Evolutionary conservation across 176 grass and related monocot genomes (phyloP).

Genomic region (Carex cristatella): DNA sequence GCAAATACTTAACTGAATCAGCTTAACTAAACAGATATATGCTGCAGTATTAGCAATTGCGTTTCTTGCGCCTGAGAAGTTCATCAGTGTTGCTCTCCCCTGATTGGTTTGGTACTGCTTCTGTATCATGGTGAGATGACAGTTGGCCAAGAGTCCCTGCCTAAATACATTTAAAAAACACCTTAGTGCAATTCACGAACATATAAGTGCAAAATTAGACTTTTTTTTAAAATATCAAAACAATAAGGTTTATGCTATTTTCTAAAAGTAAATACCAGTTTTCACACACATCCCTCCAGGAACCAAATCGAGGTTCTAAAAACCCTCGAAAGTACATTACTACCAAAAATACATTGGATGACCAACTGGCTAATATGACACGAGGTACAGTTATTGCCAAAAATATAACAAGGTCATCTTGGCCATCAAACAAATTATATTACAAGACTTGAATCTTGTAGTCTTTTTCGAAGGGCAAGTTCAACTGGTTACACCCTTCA

Average conservation of each 20-base stretch:
- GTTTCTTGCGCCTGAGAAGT: constrained; percentile 27
- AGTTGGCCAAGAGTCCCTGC: constrained; percentile 15
- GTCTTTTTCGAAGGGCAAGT: neutral
- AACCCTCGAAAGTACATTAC: neutral
- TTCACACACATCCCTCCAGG: neutral
- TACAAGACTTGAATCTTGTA: neutral
- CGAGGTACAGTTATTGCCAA: neutral
- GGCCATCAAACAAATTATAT: neutral
- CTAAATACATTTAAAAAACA: constrained; percentile 5
- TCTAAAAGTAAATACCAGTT: neutral
- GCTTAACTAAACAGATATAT: neutral
- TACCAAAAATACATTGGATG: neutral
- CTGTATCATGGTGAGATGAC: constrained; percentile 20
- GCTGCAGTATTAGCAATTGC: constrained; percentile 20
- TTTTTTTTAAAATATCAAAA: neutral
- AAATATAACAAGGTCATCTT: neutral
- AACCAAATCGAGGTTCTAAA: neutral
- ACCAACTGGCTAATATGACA: neutral
- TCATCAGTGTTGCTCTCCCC: constrained; percentile 26
- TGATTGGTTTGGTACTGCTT: constrained; percentile 29
- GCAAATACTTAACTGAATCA: constrained; percentile 12
- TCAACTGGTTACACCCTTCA: neutral
- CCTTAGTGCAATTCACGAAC: neutral
- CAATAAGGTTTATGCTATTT: neutral
- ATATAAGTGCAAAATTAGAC: neutral